A percentile compares a stretch with the other conserved stretches of the same genome.
Evolutionary conservation across 805 yeast genomes (phyloP).

Genomic region (Saccharomycopsis vini): DNA sequence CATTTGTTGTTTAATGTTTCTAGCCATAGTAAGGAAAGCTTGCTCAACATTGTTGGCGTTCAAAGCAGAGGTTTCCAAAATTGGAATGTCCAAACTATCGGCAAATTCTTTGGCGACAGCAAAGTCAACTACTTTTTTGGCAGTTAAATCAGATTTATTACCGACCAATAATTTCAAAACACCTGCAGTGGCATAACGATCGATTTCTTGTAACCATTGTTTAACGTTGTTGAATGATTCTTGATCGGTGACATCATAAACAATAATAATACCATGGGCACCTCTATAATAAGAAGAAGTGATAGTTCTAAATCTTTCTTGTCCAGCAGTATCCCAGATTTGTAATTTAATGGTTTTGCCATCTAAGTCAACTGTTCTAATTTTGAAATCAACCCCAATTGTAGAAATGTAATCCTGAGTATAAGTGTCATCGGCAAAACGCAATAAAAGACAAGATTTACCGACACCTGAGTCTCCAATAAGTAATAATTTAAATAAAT

Average conservation of each 20-base stretch:
- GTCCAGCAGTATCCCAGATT: conserved; percentile 99
- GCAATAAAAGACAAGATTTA: conserved; percentile 78
- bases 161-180: conserved; percentile 94
- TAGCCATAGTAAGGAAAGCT: conserved; percentile 97
- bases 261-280: conserved; percentile 96
- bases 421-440: conserved; percentile 94
- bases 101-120: conserved; percentile 97
- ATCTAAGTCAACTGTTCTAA: conserved; percentile 84
- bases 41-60: conserved; percentile 96
- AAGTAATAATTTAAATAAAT: conserved; percentile 84
- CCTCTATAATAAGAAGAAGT: conserved; percentile 97
- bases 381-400: conserved; percentile 91
- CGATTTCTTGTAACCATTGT: conserved; percentile 98
- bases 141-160: conserved; percentile 89
- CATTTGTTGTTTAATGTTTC: conserved; percentile 95
- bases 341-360: conserved; percentile 96
- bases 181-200: conserved; percentile 95
- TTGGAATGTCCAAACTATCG: conserved; percentile 87
- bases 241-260: conserved; percentile 96
- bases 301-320: conserved; percentile 95
- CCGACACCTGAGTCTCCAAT: conserved; percentile 96
- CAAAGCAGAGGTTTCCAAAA: conserved; percentile 92
- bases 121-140: conserved; percentile 91
- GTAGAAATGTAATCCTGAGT: conserved; percentile 96
- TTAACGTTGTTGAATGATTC: conserved; percentile 93